Evolutionary conservation across 345 rosid genomes (phyloP), one percentile per base, ranked within the genome.

Genomic region (Mangifera indica): DNA sequence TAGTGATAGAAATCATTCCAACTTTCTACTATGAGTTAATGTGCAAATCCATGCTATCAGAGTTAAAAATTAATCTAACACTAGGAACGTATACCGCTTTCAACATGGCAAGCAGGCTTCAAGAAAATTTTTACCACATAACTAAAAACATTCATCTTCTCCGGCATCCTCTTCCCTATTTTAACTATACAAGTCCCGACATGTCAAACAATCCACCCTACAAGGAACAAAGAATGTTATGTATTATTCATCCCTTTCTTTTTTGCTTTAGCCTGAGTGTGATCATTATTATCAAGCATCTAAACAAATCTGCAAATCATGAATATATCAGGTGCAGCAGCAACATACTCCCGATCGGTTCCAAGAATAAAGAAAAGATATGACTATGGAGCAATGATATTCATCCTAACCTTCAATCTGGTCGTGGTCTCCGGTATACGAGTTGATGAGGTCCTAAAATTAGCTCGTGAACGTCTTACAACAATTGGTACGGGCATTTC

Each of bases 351-450:
- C 13, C 83, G 98, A 74, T 62, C 81, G 69, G 75, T 81, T 63
- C 97, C 96, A 3, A 78, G 73, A 8, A 85, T 89, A 25, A 94
- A 92, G 58, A 82, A 59, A 60, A 87, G 78, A 74, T 85, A 84
- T 17, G 97, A 94, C 55, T 90, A 94, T 55, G 97, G 89, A 29
- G 79, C 81, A 34, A 69, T 89, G 86, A 87, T 94, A 63, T 94
- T 89, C 82, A 89, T 92, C 62, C 89, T 94, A 21, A 92, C 98
- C 20, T 94, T 94, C 83, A 84, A 70, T 66, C 76, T 94, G 72
- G 92, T 94, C 3, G 88, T 81, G 0, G 88, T 90, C 2, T 90
- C 97, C 7, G 95, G 97, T 22, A 74, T 88, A 48, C 87, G 92
- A 12, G 84, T 66, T 2, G 87, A 77, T 0, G 71, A 76, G 66